phyloP scores from a whole-genome alignment of 495 filamentous ascomycete genomes.

The Bathelium albidoporum region DNA sequence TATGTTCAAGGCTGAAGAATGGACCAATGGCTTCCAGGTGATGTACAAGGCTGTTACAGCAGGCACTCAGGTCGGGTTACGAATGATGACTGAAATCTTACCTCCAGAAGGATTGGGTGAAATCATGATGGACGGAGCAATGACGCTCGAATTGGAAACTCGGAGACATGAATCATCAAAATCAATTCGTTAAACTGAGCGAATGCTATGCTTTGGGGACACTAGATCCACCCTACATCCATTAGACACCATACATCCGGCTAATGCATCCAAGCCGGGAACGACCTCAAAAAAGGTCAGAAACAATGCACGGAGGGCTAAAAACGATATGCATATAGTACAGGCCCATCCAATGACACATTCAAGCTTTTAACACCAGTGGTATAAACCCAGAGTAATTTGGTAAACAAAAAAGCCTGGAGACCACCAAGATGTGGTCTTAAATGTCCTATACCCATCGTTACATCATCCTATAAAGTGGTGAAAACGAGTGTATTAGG shows the following conservation, averaged over 20 bases:
- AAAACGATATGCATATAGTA: neutral
- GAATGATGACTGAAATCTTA: too few species aligned
- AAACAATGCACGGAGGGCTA: neutral
- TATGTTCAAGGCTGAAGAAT: neutral
- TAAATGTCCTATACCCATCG: neutral
- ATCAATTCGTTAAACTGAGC: neutral
- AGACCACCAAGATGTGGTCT: neutral
- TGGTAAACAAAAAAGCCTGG: neutral
- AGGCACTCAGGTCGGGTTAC: neutral
- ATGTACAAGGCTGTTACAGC: neutral
- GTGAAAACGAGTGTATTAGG: neutral
- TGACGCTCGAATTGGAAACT: too few species aligned
- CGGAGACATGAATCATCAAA: neutral
- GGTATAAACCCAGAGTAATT: neutral
- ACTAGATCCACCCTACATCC: neutral
- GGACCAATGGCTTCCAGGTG: neutral
- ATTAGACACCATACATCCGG: neutral
- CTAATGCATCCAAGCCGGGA: neutral
- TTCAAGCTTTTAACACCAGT: neutral
- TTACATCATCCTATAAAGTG: neutral
- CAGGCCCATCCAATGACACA: neutral
- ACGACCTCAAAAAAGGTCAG: neutral
- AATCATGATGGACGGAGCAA: too few species aligned
- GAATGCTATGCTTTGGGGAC: neutral
- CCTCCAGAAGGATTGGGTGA: too few species aligned